phyloP scores from a whole-genome alignment of 768 basidiomycete genomes.

The Ramaria rubella region DNA sequence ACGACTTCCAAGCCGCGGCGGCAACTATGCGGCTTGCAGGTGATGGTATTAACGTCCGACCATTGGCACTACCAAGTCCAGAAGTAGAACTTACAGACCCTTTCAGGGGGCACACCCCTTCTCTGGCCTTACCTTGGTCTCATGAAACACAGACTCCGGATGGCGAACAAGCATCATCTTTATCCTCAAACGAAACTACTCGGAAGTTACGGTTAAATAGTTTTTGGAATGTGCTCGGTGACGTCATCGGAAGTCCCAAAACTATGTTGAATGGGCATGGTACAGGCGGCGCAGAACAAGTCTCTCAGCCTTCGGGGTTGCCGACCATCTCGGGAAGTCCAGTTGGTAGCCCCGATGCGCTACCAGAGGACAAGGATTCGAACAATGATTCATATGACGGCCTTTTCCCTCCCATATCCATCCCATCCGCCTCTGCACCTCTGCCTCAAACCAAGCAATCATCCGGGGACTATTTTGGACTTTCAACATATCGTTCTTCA shows the following conservation, averaged over 20 bases:
- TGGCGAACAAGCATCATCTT: constrained; percentile 30
- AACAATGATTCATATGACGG: neutral
- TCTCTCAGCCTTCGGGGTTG: neutral
- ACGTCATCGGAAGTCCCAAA: neutral
- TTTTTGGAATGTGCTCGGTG: constrained; percentile 55
- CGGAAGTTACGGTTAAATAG: constrained; percentile 55
- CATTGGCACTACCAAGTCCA: constrained; percentile 81
- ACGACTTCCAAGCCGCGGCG: constrained; percentile 30
- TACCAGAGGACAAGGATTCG: neutral
- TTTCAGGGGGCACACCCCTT: constrained; percentile 65
- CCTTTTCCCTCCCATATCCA: neutral
- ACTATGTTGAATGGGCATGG: neutral
- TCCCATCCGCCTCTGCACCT: constrained; percentile 1
- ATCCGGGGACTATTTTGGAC: neutral
- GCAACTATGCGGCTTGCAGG: constrained; percentile 87
- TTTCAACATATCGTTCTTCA: neutral
- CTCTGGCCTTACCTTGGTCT: constrained; percentile 44
- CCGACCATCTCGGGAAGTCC: constrained; percentile 5
- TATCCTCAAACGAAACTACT: constrained; percentile 13
- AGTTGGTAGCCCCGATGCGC: neutral
- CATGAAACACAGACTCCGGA: constrained; percentile 26
- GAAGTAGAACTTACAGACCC: constrained; percentile 91
- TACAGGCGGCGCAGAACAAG: neutral
- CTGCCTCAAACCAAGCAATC: neutral
- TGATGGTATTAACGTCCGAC: constrained; percentile 74